These are phyloP conservation scores for Penicillium decumbens DNA, from an alignment of 2,329 filamentous ascomycete genomes.

Conservation along the genomic window DNA sequence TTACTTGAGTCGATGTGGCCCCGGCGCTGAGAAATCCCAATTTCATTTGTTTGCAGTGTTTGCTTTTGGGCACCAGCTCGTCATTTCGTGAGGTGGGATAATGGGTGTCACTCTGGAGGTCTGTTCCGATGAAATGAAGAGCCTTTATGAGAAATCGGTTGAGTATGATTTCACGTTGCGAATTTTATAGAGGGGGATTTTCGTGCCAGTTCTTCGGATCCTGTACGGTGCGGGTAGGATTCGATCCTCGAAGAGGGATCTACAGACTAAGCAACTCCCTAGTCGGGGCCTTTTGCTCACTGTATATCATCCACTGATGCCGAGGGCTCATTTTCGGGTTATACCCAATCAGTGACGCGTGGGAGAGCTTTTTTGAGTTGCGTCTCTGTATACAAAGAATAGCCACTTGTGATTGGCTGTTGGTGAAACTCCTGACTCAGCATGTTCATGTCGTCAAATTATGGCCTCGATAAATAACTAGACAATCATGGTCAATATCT, in stretches of 20 bases:
- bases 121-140: not conserved
- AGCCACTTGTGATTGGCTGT: not conserved
- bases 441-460: conserved; percentile 2
- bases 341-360: not conserved
- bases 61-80: conserved; percentile 7
- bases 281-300: not conserved
- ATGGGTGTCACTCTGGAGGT: not conserved
- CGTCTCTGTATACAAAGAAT: not conserved
- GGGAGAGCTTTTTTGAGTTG: not conserved
- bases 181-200: not conserved
- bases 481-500: not conserved
- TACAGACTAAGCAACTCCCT: not conserved
- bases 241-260: not conserved
- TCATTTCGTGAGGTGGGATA: not conserved
- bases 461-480: too few relatives aligned
- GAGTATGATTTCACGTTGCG: too few relatives aligned
- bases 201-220: not conserved
- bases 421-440: conserved; percentile 1
- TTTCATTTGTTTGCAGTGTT: conserved; percentile 25
- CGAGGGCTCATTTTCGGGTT: not conserved
- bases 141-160: not conserved
- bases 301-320: not conserved
- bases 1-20: not conserved
- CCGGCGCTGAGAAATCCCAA: conserved; percentile 11
- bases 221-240: not conserved